Base-by-base conservation (phyloP, 1,139 yeast species). In the Debaryomycetaceae sp. region DNA sequence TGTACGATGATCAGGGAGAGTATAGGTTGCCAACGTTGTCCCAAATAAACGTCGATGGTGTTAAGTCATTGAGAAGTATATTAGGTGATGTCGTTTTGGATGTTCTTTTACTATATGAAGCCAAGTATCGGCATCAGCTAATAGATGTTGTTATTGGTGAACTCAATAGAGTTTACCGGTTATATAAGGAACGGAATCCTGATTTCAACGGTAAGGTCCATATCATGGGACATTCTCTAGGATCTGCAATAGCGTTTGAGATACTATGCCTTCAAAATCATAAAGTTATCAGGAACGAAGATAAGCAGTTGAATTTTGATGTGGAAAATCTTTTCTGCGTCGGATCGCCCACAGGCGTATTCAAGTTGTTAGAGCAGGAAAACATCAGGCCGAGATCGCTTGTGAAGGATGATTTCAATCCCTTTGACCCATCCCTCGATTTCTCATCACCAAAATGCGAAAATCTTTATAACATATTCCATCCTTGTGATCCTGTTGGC, bases 301-400 rank as follows among this genome's bases (percentile, higher is more conserved):
- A 47, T 23, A 59, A 58, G 22, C 72, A 74, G 35, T 68, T 91
- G 34, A 72, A 77, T 35, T 93, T 93, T 59, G 78, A 83, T 11
- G 90, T 88, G 2, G 82, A 82, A 13, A 86, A 86, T 54, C 74
- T 84, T 51, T 90, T 90, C 58, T 79, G 90, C 27, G 78, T 86
- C 14, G 99, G 99, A 0, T 87, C 96, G 2, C 98, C 98, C 1
- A 82, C 86, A 20, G 97, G 96, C 3, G 83, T 90, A 40, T 90
- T 93, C 65, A 84, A 86, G 58, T 66, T 89, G 27, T 73, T 88
- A 36, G 81, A 80, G 51, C 78, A 82, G 39, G 77, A 76, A 42
- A 79, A 76, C 45, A 75, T 87, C 13, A 66, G 66, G 17, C 66
- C 78, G 4, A 63, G 82, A 36, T 44, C 54, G n/a, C 44, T 58